Conservation (phyloP, 768 basidiomycete genomes). For the Pulveroboletus sp. region DNA sequence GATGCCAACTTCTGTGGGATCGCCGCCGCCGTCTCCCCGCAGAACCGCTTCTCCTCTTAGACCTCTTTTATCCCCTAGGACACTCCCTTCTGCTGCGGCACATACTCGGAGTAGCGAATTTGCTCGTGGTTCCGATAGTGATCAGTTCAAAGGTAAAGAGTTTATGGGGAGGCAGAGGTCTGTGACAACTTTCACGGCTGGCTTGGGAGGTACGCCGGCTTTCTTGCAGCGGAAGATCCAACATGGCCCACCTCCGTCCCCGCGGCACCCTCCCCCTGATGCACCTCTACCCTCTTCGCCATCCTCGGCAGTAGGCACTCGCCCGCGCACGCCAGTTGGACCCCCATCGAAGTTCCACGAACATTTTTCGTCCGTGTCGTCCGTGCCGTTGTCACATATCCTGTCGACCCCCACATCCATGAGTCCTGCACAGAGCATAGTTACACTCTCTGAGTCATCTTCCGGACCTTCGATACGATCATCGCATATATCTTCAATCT, state of each 20-base stretch:
- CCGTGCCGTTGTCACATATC: constrained; percentile 14
- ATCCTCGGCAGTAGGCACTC: not conserved
- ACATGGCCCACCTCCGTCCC: constrained; percentile 21
- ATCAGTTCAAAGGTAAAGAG: constrained; percentile 9
- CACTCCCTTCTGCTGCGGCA: not conserved
- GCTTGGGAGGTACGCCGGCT: constrained; percentile 17
- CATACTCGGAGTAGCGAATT: constrained; percentile 3
- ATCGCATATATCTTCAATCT: constrained; percentile 16
- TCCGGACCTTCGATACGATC: constrained; percentile 30
- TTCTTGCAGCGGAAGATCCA: constrained; percentile 32
- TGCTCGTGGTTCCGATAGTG: not conserved
- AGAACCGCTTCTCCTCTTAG: constrained; percentile 22
- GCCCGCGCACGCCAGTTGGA: constrained; percentile 10
- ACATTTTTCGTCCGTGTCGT: constrained; percentile 31
- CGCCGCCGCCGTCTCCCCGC: constrained; percentile 14
- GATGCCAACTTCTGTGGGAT: constrained; percentile 4
- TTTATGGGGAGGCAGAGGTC: constrained; percentile 15
- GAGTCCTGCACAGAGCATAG: constrained; percentile 19
- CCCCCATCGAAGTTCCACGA: constrained; percentile 32
- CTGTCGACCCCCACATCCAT: constrained; percentile 7
- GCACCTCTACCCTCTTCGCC: constrained; percentile 29
- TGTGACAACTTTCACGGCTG: constrained; percentile 1
- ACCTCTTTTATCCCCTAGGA: constrained; percentile 17
- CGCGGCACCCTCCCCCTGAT: constrained; percentile 29
- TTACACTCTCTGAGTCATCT: constrained; percentile 28